A percentile compares a stretch with the other conserved stretches of the same genome.
Evolutionary conservation across 2,329 filamentous ascomycete genomes (phyloP).

Genomic region (Fusarium sp.): DNA sequence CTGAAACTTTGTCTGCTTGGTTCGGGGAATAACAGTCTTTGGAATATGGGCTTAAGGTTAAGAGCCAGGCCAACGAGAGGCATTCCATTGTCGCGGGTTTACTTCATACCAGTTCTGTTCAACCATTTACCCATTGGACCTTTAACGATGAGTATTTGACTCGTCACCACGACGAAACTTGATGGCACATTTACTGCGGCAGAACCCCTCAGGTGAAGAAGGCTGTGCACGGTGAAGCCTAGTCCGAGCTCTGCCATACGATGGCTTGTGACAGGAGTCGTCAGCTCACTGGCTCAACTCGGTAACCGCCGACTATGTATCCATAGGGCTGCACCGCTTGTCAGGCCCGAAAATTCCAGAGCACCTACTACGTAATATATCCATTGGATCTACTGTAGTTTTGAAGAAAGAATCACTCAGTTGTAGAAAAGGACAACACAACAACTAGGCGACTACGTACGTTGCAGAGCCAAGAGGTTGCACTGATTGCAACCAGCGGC

Average conservation of each 20-base stretch:
- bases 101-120: not conserved
- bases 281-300: not conserved
- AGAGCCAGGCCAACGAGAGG: not conserved
- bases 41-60: not conserved
- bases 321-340: not conserved
- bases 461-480: not conserved
- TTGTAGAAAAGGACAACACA: not conserved
- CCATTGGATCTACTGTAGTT: not conserved
- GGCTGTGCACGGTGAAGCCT: not conserved
- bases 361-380: not conserved
- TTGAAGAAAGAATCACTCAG: not conserved
- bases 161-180: not conserved
- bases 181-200: not conserved
- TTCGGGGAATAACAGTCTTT: not conserved
- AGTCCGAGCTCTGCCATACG: not conserved
- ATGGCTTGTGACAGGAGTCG: not conserved
- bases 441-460: not conserved
- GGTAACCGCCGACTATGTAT: not conserved
- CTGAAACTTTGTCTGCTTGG: not conserved
- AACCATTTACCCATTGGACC: not conserved
- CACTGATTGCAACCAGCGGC: not conserved
- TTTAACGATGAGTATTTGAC: not conserved
- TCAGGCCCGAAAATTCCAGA: not conserved
- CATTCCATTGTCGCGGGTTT: not conserved
- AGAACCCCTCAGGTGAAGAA: not conserved